Evolutionary conservation across 1,139 yeast genomes (phyloP).

Genomic region (Candida gigantensis): DNA sequence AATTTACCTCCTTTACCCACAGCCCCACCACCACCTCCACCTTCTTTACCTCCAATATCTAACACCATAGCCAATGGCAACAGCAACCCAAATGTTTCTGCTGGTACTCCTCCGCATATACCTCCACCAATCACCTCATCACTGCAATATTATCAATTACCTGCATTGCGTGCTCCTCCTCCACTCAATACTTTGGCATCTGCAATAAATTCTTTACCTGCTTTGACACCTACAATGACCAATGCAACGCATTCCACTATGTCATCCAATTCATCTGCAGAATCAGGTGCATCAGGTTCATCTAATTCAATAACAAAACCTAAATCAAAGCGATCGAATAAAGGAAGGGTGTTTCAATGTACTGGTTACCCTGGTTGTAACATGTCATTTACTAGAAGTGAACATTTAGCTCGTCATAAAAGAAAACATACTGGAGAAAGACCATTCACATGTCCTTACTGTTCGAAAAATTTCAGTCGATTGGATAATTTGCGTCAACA

Average conservation of each 20-base stretch:
- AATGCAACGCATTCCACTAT: conserved; percentile 13
- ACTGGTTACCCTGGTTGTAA: conserved; percentile 83
- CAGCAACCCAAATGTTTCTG: no score
- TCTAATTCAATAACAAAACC: conserved; percentile 14
- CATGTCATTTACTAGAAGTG: conserved; percentile 87
- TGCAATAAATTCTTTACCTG: conserved; percentile 8
- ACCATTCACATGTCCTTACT: conserved; percentile 85
- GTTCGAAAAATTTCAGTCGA: conserved; percentile 78
- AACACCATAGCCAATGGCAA: conserved; percentile 1
- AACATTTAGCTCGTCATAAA: conserved; percentile 89
- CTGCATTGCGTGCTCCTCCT: conserved; percentile 13
- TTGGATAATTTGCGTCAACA: conserved; percentile 90
- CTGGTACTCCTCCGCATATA: no score
- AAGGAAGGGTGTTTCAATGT: conserved; percentile 77
- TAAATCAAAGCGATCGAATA: conserved; percentile 41
- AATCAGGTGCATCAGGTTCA: conserved; percentile 9
- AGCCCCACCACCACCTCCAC: not conserved
- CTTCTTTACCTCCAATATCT: conserved; percentile 5
- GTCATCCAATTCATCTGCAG: conserved; percentile 10
- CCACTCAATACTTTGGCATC: conserved; percentile 6
- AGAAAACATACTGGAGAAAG: conserved; percentile 95
- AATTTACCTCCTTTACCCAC: not conserved
- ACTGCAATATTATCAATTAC: conserved; percentile 10
- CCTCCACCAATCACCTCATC: conserved; percentile 3
- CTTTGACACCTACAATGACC: conserved; percentile 12